Conservation (phyloP, 2,329 filamentous ascomycete genomes). For the Xylaria sp. region DNA sequence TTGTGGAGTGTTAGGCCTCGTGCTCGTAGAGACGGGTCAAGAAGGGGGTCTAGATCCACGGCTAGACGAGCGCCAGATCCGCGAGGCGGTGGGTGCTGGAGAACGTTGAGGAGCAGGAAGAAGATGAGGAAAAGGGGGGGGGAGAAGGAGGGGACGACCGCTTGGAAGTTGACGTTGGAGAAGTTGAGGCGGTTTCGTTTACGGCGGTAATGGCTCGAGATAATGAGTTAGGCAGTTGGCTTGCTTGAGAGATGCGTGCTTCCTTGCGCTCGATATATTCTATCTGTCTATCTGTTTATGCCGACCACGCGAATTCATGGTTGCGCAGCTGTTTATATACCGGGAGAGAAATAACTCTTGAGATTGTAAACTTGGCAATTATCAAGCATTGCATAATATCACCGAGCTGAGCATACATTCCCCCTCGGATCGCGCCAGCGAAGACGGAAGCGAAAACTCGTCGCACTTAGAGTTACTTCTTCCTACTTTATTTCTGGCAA, state of each 20-base stretch:
- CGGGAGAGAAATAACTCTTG: too few relatives aligned
- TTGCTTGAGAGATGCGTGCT: not conserved
- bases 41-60: slow-evolving; percentile 45
- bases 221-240: too few relatives aligned
- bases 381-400: too few relatives aligned
- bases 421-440: too few relatives aligned
- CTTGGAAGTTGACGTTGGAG: not conserved
- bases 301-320: too few relatives aligned
- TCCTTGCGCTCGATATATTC: not conserved
- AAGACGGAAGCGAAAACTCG: too few relatives aligned
- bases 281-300: too few relatives aligned
- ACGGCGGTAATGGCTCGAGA: not conserved
- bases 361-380: too few relatives aligned
- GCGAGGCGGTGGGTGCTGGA: slow-evolving; percentile 43
- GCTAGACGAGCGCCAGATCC: slow-evolving; percentile 42
- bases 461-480: too few relatives aligned
- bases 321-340: too few relatives aligned
- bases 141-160: not conserved
- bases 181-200: slow-evolving; percentile 1
- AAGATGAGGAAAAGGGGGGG: not conserved
- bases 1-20: slow-evolving; percentile 41
- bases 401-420: too few relatives aligned
- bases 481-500: too few relatives aligned
- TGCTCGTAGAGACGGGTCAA: slow-evolving; percentile 49
- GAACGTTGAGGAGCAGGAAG: slow-evolving; percentile 24